Conservation (phyloP, 192 early-diverging fungal genomes). For the Dissophora globulifera region DNA sequence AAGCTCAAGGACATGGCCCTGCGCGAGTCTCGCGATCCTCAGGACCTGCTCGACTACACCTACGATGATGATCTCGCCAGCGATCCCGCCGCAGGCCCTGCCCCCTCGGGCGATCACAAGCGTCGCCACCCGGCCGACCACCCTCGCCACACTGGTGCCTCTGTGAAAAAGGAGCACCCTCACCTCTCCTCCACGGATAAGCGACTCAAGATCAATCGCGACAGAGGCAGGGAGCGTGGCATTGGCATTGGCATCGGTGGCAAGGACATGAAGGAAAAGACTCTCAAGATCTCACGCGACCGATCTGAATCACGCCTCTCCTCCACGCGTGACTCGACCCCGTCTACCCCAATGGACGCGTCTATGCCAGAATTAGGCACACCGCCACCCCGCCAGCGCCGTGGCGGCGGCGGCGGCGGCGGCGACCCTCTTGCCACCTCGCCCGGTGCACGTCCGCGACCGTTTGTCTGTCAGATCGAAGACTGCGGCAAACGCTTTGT, state of each 20-base stretch:
- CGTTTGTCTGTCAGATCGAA: constrained; percentile 46
- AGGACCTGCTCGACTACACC: constrained; percentile 19
- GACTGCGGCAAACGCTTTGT: constrained; percentile 53
- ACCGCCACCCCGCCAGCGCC: constrained; percentile 8
- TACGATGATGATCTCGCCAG: too few relatives aligned
- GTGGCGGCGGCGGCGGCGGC: not conserved
- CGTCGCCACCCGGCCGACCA: constrained; percentile 23
- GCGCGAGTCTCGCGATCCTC: constrained; percentile 42
- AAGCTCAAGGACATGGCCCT: constrained; percentile 50
- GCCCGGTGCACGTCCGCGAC: constrained; percentile 30
- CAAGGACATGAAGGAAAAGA: constrained; percentile 16
- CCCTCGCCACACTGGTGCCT: too few relatives aligned
- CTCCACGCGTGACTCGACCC: constrained; percentile 39
- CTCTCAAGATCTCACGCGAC: constrained; percentile 18
- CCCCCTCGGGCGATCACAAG: constrained; percentile 22
- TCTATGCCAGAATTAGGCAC: constrained; percentile 1
- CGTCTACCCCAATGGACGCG: constrained; percentile 23
- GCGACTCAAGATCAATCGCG: constrained; percentile 13
- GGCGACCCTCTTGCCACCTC: not conserved
- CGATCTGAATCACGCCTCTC: constrained; percentile 33
- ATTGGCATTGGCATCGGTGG: not conserved
- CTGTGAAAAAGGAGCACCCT: too few relatives aligned
- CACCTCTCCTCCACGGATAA: constrained; percentile 14
- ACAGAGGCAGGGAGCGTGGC: too few relatives aligned
- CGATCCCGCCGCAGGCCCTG: too few relatives aligned